A percentile compares a stretch with the other conserved stretches of the same genome.
Conservation (phyloP, 2,329 filamentous ascomycete genomes). For the Aspergillus spinulosporus region DNA sequence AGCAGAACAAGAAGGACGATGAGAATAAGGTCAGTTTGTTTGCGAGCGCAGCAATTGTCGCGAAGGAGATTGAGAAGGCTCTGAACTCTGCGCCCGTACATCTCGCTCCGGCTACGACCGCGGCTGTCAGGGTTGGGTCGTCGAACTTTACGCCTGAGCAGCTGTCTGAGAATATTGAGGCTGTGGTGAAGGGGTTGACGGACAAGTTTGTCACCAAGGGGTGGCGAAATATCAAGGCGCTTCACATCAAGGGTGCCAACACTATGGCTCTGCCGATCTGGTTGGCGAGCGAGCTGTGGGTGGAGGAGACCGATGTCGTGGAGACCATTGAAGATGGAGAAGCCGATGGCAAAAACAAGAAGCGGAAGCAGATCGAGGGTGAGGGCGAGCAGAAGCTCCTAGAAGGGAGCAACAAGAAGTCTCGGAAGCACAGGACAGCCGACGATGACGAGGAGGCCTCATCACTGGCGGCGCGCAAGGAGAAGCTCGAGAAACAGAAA, state of each 20-base stretch:
- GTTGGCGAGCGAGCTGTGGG: slow-evolving; percentile 89
- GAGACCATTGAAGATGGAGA: slow-evolving; percentile 42
- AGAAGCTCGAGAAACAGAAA: slow-evolving; percentile 54
- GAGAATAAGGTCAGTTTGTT: slow-evolving; percentile 50
- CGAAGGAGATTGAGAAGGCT: slow-evolving; percentile 77
- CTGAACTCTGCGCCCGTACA: slow-evolving; percentile 76
- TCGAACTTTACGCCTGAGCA: slow-evolving; percentile 73
- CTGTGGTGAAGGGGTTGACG: slow-evolving; percentile 67
- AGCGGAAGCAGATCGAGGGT: slow-evolving; percentile 44
- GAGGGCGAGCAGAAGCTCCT: slow-evolving; percentile 34
- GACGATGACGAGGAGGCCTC: slow-evolving; percentile 41
- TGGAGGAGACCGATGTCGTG: slow-evolving; percentile 72
- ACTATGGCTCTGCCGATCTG: slow-evolving; percentile 92
- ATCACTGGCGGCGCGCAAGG: slow-evolving; percentile 42
- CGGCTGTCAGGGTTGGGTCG: slow-evolving; percentile 75
- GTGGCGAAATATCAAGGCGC: slow-evolving; percentile 79
- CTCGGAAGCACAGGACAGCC: slow-evolving; percentile 42
- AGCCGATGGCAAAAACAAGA: slow-evolving; percentile 56
- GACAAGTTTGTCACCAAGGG: slow-evolving; percentile 80
- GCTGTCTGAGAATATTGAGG: slow-evolving; percentile 76
- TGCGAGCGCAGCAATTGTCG: slow-evolving; percentile 65
- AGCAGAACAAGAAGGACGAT: slow-evolving; percentile 45
- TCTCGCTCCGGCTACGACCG: slow-evolving; percentile 75
- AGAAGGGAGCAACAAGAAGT: slow-evolving; percentile 38
- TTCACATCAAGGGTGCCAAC: slow-evolving; percentile 89